Evolutionary conservation across 208 protist species (phyloP).

Genomic region (Acanthamoeba healyi): DNA sequence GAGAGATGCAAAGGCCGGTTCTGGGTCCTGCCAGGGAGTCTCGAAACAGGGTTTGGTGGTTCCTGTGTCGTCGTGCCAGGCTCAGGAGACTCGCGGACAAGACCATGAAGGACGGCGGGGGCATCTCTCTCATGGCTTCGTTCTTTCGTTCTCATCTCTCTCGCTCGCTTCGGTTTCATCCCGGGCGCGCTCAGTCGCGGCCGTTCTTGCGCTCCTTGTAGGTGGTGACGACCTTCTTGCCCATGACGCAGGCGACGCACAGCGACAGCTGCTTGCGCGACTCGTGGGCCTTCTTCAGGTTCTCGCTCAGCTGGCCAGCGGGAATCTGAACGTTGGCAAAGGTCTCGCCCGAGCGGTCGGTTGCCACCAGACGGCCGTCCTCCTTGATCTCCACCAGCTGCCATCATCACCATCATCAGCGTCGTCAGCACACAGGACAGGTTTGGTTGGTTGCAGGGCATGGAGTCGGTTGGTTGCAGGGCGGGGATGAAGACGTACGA

Average conservation of each 20-base stretch:
- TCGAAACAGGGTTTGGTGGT: too few relatives aligned
- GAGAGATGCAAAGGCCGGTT: background rate
- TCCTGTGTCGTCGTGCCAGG: background rate
- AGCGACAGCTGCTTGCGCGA: constrained; percentile 95
- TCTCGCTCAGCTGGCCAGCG: constrained; percentile 91
- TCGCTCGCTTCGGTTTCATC: background rate
- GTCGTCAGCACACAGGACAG: too few relatives aligned
- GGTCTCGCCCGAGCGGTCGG: constrained; percentile 95
- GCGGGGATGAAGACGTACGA: constrained; percentile 78
- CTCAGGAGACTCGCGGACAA: background rate
- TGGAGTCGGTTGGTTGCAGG: too few relatives aligned
- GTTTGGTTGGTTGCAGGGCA: too few relatives aligned
- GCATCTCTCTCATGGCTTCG: too few relatives aligned
- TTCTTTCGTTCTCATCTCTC: too few relatives aligned
- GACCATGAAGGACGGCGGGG: too few relatives aligned
- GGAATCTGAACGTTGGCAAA: constrained; percentile 95
- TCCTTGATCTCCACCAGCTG: constrained; percentile 82
- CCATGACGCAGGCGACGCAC: constrained; percentile 95
- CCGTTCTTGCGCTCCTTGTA: constrained; percentile 91
- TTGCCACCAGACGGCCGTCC: constrained; percentile 92
- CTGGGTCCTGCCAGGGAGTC: too few relatives aligned
- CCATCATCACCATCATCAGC: too few relatives aligned
- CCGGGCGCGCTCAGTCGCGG: background rate
- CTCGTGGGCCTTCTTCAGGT: constrained; percentile 95
- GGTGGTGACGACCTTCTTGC: constrained; percentile 95